phyloP scores from a whole-genome alignment of 352 stramenopile genomes.

The Peronospora farinosa region DNA sequence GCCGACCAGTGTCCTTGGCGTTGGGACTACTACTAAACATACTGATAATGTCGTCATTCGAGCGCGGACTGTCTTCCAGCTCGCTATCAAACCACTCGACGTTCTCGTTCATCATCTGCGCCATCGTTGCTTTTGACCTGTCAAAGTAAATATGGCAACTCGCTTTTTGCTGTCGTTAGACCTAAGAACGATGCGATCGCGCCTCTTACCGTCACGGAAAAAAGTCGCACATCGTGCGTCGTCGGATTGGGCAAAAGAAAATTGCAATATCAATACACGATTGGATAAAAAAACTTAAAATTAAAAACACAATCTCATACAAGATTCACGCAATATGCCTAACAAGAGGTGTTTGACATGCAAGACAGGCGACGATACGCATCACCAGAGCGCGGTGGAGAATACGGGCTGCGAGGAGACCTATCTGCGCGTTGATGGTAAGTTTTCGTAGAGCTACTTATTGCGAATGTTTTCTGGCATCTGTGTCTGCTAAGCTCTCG shows the following conservation, averaged over 20 bases:
- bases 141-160: constrained; percentile 10
- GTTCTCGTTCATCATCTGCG: constrained; percentile 19
- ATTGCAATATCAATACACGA: not conserved
- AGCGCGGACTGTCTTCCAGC: constrained; percentile 61
- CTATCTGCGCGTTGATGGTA: constrained; percentile 64
- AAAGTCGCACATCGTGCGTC: constrained; percentile 4
- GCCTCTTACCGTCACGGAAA: constrained; percentile 16
- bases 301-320: too few species aligned
- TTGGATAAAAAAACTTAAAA: constrained; percentile 19
- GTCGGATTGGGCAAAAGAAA: constrained; percentile 15
- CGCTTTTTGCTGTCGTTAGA: constrained; percentile 13
- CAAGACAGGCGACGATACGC: constrained; percentile 59
- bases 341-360: constrained; percentile 66
- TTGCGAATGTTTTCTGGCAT: constrained; percentile 4
- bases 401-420: constrained; percentile 60
- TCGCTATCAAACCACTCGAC: constrained; percentile 71
- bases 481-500: not conserved
- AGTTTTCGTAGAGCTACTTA: constrained; percentile 4
- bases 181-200: constrained; percentile 2
- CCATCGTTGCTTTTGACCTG: constrained; percentile 9
- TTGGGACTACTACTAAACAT: constrained; percentile 79
- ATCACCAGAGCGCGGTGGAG: constrained; percentile 58
- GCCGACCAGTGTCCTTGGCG: constrained; percentile 21
- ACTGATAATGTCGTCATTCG: constrained; percentile 53
- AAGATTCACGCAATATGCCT: constrained; percentile 24